Evolutionary conservation across 73 alveolate species (phyloP).

Genomic region (Paramecium caudatum): DNA sequence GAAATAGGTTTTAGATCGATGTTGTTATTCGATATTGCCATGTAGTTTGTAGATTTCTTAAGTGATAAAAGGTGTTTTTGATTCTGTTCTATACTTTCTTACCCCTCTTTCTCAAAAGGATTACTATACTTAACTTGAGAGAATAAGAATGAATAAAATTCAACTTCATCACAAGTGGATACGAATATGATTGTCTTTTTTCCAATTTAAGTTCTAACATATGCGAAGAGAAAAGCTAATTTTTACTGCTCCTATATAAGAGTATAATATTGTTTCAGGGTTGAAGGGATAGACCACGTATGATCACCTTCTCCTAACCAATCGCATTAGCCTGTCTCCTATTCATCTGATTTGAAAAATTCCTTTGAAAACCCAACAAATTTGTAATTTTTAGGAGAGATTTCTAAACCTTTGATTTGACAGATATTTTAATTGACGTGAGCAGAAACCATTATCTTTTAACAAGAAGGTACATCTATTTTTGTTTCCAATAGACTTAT

Average conservation of each 20-base stretch:
- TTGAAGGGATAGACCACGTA: constrained; percentile 64
- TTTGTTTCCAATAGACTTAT: constrained; percentile 28
- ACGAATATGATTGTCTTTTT: constrained; percentile 81
- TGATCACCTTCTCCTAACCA: constrained; percentile 68
- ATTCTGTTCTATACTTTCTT: constrained; percentile 61
- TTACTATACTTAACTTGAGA: constrained; percentile 31
- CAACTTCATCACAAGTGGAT: constrained; percentile 86
- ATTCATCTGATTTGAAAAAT: neutral
- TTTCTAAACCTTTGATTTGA: constrained; percentile 21
- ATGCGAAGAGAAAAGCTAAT: constrained; percentile 69
- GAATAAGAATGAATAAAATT: constrained; percentile 77
- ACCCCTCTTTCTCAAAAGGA: constrained; percentile 65
- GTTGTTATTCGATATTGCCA: constrained; percentile 96
- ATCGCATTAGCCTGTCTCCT: neutral
- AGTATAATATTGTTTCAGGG: constrained; percentile 71
- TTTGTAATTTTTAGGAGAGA: constrained; percentile 36
- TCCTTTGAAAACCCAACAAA: constrained; percentile 57
- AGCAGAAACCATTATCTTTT: constrained; percentile 74
- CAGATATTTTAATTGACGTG: constrained; percentile 69
- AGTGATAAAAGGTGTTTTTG: constrained; percentile 72
- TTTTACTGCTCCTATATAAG: constrained; percentile 69
- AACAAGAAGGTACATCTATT: constrained; percentile 18
- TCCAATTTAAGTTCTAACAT: neutral
- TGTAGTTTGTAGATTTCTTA: constrained; percentile 90
- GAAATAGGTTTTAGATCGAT: constrained; percentile 88